Conservation (phyloP, 2,329 filamentous ascomycete species). For the Colletotrichum tanaceti region DNA sequence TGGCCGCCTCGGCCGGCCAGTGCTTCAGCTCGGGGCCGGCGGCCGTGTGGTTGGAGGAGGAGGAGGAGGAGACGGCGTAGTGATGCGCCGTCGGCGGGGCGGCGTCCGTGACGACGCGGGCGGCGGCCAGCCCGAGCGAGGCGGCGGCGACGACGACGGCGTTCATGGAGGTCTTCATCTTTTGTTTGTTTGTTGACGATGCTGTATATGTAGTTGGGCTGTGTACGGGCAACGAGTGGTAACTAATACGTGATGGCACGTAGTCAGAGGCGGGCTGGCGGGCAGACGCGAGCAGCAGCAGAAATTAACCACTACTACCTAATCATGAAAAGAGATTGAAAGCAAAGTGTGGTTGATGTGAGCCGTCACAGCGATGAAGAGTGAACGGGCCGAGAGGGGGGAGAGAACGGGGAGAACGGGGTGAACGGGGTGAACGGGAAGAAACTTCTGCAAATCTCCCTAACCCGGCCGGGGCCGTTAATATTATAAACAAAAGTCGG, state of each 20-base stretch:
- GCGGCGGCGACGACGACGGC: slow-evolving; percentile 24
- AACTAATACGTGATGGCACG: not conserved
- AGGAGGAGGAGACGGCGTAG: too few species aligned
- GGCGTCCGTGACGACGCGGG: slow-evolving; percentile 29
- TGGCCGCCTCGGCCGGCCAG: slow-evolving; percentile 53
- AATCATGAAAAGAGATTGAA: slow-evolving; percentile 1
- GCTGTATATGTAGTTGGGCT: slow-evolving; percentile 25
- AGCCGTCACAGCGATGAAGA: slow-evolving; percentile 8
- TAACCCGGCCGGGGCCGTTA: slow-evolving; percentile 2
- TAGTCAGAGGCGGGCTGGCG: too few species aligned
- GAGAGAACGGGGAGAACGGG: too few species aligned
- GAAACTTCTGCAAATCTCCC: not conserved
- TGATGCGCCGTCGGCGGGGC: slow-evolving; percentile 26
- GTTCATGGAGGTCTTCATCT: slow-evolving; percentile 35
- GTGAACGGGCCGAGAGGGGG: slow-evolving; percentile 29
- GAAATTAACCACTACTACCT: too few species aligned
- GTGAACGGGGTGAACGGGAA: not conserved
- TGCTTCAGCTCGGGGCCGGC: slow-evolving; percentile 45
- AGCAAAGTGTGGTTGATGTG: slow-evolving; percentile 18
- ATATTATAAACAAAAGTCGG: slow-evolving; percentile 13
- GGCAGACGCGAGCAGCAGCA: slow-evolving; percentile 29
- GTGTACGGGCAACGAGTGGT: too few species aligned
- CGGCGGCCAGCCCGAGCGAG: slow-evolving; percentile 33
- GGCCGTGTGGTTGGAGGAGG: slow-evolving; percentile 28
- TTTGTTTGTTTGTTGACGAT: too few species aligned